These are phyloP conservation scores for Astrothelium macrocarpum DNA, from an alignment of 495 filamentous ascomycete genomes.

Conservation along the genomic window DNA sequence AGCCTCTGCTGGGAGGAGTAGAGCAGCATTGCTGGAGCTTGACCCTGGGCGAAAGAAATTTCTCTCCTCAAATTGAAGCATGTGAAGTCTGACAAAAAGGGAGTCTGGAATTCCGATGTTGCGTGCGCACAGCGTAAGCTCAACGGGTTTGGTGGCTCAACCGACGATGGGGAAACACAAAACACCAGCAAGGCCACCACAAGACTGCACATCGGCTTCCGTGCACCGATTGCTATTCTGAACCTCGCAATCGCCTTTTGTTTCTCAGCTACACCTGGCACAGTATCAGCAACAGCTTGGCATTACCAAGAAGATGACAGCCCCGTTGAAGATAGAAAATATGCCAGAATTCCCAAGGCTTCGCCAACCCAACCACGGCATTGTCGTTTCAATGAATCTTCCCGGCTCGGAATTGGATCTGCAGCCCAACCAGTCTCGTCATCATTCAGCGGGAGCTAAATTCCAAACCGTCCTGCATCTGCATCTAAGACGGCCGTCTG, in stretches of 20 bases:
- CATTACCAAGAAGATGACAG: too few relatives aligned
- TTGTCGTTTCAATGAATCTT: not conserved
- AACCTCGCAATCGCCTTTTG: too few relatives aligned
- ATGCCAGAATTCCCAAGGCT: too few relatives aligned
- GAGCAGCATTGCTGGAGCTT: too few relatives aligned
- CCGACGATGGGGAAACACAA: not conserved
- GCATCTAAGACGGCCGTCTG: not conserved
- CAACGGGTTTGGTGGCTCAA: not conserved
- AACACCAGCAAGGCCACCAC: not conserved
- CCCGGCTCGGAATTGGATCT: not conserved
- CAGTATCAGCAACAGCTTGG: too few relatives aligned
- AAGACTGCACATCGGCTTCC: not conserved
- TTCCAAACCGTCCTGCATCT: not conserved
- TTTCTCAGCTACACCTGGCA: not conserved
- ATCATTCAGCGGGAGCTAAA: slow-evolving; percentile 2
- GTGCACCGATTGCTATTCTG: not conserved
- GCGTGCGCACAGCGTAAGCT: not conserved
- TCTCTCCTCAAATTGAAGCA: too few relatives aligned
- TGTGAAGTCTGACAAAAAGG: not conserved
- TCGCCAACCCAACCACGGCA: too few relatives aligned
- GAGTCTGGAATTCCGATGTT: not conserved
- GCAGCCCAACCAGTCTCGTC: not conserved
- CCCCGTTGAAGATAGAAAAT: too few relatives aligned
- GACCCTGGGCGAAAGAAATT: too few relatives aligned
- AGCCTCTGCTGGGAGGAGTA: too few relatives aligned